phyloP scores from a whole-genome alignment of 768 basidiomycete species.

The Mycena albidolilacea region DNA sequence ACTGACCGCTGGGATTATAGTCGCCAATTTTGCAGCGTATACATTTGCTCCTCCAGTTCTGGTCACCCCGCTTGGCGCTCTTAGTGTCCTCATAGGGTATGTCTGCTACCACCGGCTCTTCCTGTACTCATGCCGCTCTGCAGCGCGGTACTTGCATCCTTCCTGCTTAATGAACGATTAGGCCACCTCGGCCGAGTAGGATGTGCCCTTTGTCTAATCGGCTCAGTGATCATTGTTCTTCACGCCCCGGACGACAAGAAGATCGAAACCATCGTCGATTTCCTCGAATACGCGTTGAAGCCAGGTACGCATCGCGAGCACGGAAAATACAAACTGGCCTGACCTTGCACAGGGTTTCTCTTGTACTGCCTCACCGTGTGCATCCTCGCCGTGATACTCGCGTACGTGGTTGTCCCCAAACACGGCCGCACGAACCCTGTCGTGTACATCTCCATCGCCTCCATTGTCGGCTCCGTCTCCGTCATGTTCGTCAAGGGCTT shows the following conservation, averaged over 20 bases:
- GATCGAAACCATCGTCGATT: conserved; percentile 93
- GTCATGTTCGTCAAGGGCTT: conserved; percentile 99
- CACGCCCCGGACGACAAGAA: conserved; percentile 98
- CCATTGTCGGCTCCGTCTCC: conserved; percentile 94
- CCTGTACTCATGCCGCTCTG: conserved; percentile 25
- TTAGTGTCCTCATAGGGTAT: conserved; percentile 96
- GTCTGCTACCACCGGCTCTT: conserved; percentile 42
- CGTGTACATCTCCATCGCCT: conserved; percentile 97
- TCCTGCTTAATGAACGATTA: conserved; percentile 93
- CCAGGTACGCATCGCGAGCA: conserved; percentile 71
- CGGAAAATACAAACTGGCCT: neutral
- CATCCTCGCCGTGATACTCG: conserved; percentile 88
- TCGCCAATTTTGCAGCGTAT: conserved; percentile 95
- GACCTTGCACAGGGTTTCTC: conserved; percentile 77
- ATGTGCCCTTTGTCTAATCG: conserved; percentile 86
- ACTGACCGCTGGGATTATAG: conserved; percentile 50
- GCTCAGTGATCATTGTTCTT: conserved; percentile 94
- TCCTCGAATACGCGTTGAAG: conserved; percentile 92
- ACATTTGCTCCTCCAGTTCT: conserved; percentile 98
- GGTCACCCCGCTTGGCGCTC: conserved; percentile 97
- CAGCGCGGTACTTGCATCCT: conserved; percentile 94
- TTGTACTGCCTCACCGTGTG: conserved; percentile 91
- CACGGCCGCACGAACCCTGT: conserved; percentile 91
- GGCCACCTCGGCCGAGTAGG: conserved; percentile 93
- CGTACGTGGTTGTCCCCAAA: conserved; percentile 86